Conservation (phyloP, 2,329 filamentous ascomycete species). For the Claviceps maximensis region DNA sequence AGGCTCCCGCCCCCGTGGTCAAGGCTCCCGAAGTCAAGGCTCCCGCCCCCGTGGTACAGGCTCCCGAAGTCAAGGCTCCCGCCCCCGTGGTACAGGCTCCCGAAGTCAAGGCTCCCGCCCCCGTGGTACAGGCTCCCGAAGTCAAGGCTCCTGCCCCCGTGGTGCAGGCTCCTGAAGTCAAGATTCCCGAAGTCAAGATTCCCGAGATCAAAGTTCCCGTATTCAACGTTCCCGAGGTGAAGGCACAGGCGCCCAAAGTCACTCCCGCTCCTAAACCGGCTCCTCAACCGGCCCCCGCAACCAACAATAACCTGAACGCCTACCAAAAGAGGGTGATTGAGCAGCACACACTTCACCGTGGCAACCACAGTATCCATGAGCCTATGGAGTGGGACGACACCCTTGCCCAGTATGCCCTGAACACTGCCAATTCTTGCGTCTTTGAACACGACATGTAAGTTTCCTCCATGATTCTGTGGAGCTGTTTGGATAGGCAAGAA, state of each 20-base stretch:
- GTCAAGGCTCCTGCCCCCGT: neutral
- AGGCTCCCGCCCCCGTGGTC: neutral
- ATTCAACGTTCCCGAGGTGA: neutral
- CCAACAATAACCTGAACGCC: conserved; percentile 7
- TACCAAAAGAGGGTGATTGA: conserved; percentile 37
- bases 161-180: neutral
- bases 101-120: neutral
- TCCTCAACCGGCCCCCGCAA: neutral
- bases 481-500: neutral
- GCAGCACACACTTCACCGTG: conserved; percentile 77
- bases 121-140: neutral
- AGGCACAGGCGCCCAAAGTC: too few relatives aligned
- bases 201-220: neutral
- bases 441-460: conserved; percentile 68
- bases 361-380: conserved; percentile 56
- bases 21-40: neutral
- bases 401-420: conserved; percentile 50
- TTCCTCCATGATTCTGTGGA: neutral
- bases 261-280: neutral
- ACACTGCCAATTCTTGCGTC: conserved; percentile 52
- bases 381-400: conserved; percentile 50
- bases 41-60: neutral
- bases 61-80: neutral
- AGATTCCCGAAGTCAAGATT: neutral
- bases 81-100: neutral